Base-by-base conservation (phyloP, 2,329 filamentous ascomycete species). In the Albifimbria verrucaria region DNA sequence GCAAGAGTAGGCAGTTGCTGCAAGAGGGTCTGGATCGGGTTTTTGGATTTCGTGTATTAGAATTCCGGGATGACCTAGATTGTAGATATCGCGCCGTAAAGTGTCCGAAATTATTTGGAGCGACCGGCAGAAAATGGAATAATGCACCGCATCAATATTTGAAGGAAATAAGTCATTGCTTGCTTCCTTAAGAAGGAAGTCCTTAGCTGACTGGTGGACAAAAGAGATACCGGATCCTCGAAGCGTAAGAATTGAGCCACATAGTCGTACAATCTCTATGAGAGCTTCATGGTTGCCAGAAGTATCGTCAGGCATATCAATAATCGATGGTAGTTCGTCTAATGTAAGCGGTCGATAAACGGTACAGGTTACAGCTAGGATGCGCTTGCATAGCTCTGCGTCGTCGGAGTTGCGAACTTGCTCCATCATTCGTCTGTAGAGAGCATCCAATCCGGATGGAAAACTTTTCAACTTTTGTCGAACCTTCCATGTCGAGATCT, bases 131-230 rank as follows among this genome's bases (percentile, higher is more conserved):
- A 71, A 68, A 7, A 77, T 66, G 0, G 2, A 10, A 23, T 61
- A 43, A 51, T 75, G 67, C 21, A 55, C 51, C 3, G 23, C 18
- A 11, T 12, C 9, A 12, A 7, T 7, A 7, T 20, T 20, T 17
- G 10, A 10, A 20, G 41, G 41, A 20, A 43, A 43, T 12, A 43
- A 7, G 7, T 11, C 10, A 20, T 12, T 18, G 7, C 12, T 17
- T 9, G 22, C n/a, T 48, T 46, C 7, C 11, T 21, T 44, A 7
- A 50, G 15, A 10, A 64, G 48, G 46, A 58, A 57, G 45, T 77
- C 72, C 56, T 74, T 74, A 1, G 70, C 73, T 6, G 71, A 75
- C 51, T 73, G 66, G 55, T 77, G 71, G 3, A 77, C 63, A 55
- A 73, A 66, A n/a, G n/a, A n/a, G n/a, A n/a, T n/a, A n/a, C n/a